Percentiles rank a stretch among this genome's conserved stretches.
Evolutionary conservation across 208 protist species (phyloP).

Genomic region (Porcisia deanei): DNA sequence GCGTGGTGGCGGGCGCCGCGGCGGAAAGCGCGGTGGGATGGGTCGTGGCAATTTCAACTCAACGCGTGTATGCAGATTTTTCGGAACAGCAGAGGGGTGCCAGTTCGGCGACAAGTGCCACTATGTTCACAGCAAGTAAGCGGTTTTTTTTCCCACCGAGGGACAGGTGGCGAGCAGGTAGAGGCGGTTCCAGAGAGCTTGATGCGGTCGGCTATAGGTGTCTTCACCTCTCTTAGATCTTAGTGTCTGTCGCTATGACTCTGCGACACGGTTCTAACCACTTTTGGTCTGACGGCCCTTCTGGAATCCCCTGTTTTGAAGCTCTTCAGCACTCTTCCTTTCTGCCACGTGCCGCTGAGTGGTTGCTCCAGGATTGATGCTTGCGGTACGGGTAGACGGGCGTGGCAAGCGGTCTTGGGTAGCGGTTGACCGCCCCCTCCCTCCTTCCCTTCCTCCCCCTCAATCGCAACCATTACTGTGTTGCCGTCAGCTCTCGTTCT

Average conservation of each 20-base stretch:
- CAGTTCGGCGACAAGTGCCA: slow-evolving; percentile 49
- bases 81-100: slow-evolving; percentile 40
- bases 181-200: not conserved
- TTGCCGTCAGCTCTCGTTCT: not conserved
- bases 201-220: not conserved
- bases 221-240: not conserved
- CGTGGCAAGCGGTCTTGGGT: not conserved
- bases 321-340: not conserved
- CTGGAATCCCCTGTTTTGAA: not conserved
- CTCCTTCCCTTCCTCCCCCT: not conserved
- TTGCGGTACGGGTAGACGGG: not conserved
- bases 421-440: not conserved
- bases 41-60: slow-evolving; percentile 18
- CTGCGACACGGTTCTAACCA: not conserved
- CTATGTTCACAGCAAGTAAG: slow-evolving; percentile 36
- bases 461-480: not conserved
- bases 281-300: not conserved
- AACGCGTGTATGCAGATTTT: slow-evolving; percentile 34
- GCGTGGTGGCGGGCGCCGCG: slow-evolving; percentile 27
- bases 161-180: not conserved
- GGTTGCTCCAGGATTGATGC: not conserved
- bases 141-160: not conserved
- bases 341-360: not conserved
- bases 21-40: slow-evolving; percentile 24
- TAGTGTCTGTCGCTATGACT: not conserved